These are phyloP conservation scores for Isatis tinctoria DNA, from an alignment of 345 rosid species.

Conservation along the genomic window DNA sequence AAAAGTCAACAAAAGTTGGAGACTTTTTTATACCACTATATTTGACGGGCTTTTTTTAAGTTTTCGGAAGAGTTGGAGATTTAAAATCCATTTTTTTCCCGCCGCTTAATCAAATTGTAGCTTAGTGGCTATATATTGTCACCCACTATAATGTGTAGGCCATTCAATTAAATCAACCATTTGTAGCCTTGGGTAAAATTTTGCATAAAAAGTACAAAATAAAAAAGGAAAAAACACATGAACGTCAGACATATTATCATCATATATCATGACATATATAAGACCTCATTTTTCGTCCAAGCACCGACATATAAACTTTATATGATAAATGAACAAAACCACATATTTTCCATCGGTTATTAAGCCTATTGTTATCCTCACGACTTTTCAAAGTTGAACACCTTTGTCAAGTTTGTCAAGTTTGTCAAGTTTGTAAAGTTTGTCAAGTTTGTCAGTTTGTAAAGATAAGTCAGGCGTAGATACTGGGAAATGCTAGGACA, in stretches of 20 bases:
- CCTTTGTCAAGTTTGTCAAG: no score
- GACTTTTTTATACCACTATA: no score
- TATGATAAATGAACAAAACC: neutral
- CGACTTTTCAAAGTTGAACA: neutral
- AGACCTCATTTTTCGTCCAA: neutral
- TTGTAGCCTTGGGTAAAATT: neutral
- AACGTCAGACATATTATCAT: neutral
- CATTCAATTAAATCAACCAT: neutral
- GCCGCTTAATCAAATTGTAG: neutral
- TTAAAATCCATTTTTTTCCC: no score
- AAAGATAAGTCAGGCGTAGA: neutral
- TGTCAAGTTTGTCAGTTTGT: no score
- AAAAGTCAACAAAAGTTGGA: no score
- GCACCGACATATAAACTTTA: neutral
- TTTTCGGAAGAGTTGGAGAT: no score
- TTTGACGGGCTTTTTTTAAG: no score
- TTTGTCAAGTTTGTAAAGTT: no score
- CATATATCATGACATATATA: neutral
- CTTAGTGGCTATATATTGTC: neutral
- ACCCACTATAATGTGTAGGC: neutral
- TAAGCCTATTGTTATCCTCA: neutral
- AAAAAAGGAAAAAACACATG: neutral
- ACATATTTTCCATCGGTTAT: neutral
- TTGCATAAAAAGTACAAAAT: neutral
- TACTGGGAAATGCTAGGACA: neutral